Evolutionary conservation across 768 basidiomycete species (phyloP), one percentile per base, ranked within the genome.

Genomic region (Pseudohyphozyma bogoriensis): DNA sequence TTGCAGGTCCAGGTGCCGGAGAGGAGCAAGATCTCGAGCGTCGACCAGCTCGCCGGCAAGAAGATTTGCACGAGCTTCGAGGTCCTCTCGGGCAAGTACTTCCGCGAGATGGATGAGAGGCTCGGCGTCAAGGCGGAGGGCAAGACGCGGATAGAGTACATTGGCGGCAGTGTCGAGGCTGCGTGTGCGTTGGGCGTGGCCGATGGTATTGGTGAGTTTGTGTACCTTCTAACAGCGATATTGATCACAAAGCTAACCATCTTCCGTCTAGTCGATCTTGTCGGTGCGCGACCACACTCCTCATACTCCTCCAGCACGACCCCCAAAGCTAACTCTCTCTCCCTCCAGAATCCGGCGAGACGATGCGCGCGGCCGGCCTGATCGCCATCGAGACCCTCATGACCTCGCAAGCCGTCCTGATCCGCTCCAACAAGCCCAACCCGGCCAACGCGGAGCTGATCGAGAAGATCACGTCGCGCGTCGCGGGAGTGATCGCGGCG

Each of bases 81-180:
- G 73, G 83, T 86, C n/a, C 79, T 97, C 15, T 80, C 89, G 0
- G 85, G 78, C 18, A 76, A 83, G 55, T 89, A 89, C 71, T 99
- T 99, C 70, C 76, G 73, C 15, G 73, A 77, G 49, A 56, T 90
- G 0, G 89, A 91, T 65, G 75, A 77, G 18, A 75, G 85, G n/a
- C 66, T 73, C 8, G 85, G 76, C 4, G 74, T 84, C 16, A 68
- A 74, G 15, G 46, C 5, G 16, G 51, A 22, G 1, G n/a, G 31
- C 0, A 81, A 80, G 13, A 97, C 95, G 0, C 82, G 80, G 72
- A 88, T 99, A 33, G 88, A 92, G 73, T 96, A 97, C 72, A 85
- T 99, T 3, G 92, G 95, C 3, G 95, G 95, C 3, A 93, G 90
- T 70, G 95, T 99, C 1, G 95, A 99, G 74, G 95, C 93, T 11